Evolutionary conservation across 2,329 filamentous ascomycete species (phyloP).

Genomic region (Gnomoniopsis sp.): DNA sequence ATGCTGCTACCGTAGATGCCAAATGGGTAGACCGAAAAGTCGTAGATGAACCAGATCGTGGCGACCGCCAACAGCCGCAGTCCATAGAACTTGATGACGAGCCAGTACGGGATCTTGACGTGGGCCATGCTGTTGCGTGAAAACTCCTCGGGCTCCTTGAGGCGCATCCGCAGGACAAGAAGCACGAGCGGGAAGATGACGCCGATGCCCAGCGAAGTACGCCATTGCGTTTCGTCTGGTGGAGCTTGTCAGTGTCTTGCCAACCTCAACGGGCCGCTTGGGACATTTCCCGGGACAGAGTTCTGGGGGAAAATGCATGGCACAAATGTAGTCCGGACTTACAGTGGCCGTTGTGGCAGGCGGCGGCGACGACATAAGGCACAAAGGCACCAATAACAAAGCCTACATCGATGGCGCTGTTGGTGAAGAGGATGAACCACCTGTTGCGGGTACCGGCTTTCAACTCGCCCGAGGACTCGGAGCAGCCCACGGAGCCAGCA

Average conservation of each 20-base stretch:
- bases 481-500: slow-evolving; percentile 77
- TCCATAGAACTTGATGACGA: slow-evolving; percentile 67
- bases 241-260: slow-evolving; percentile 37
- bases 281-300: no score
- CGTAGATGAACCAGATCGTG: slow-evolving; percentile 66
- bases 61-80: slow-evolving; percentile 66
- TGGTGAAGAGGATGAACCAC: slow-evolving; percentile 90
- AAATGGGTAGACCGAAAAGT: slow-evolving; percentile 80
- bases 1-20: slow-evolving; percentile 80
- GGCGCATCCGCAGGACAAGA: slow-evolving; percentile 66
- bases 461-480: slow-evolving; percentile 80
- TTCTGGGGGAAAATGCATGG: no score
- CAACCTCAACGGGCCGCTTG: no score
- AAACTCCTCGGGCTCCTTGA: slow-evolving; percentile 78
- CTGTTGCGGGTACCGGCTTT: slow-evolving; percentile 78
- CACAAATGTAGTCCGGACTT: no score
- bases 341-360: slow-evolving; percentile 42
- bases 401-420: slow-evolving; percentile 75
- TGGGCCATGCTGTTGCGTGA: slow-evolving; percentile 66
- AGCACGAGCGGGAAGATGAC: slow-evolving; percentile 73
- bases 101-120: slow-evolving; percentile 50
- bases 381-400: slow-evolving; percentile 66
- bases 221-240: slow-evolving; percentile 68
- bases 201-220: slow-evolving; percentile 74
- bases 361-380: slow-evolving; percentile 49